Base-by-base conservation (phyloP, 306 rosid genomes). In the Vigna mungo region DNA sequence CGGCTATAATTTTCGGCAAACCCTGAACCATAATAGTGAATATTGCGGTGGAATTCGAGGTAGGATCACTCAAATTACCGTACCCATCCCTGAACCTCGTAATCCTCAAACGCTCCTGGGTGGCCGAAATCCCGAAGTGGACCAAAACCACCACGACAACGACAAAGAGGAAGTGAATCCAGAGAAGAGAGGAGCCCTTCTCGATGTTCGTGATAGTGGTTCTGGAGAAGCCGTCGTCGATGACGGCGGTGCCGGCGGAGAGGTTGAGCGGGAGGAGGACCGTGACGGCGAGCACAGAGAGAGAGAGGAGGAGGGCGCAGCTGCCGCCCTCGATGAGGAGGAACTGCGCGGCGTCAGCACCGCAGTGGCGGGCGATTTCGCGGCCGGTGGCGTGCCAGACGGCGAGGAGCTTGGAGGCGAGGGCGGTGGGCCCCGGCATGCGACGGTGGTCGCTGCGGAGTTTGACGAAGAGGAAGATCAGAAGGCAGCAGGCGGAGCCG, bases 1-100 rank as follows among this genome's bases (percentile, higher is more conserved):
- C 85, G 47, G 95, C 96, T 68, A 88, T 48, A 36, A 87, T 82
- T 85, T 91, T 95, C 0, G 97, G 98, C 64, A 94, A 84, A 16
- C 98, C 98, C 82, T 92, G 95, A 81, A 94, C 96, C 93, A 94
- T 94, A 53, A 94, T 88, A 36, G 97, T 95, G 73, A 92, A 95
- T 71, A 95, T 87, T 14, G 97, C 90, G 16, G 96, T 92, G 11
- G 99, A 90, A 90, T 82, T 81, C 23, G 81, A 88, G 37, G 60
- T 74, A 0, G 96, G 93, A 54, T 88, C 92, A 77, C 97, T 92
- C 62, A 87, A 80, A 82, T 92, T 95, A 76, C 97, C 97, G 77
- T 81, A 87, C 5, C 93, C 96, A 70, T 92, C 97, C 43, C 99
- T 88, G 81, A 95, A 92, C 80, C 99, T 89, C 44, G 97, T 92